Evolutionary conservation across 257 asterid genomes (phyloP).

Genomic region (Craterostigma plantagineum): DNA sequence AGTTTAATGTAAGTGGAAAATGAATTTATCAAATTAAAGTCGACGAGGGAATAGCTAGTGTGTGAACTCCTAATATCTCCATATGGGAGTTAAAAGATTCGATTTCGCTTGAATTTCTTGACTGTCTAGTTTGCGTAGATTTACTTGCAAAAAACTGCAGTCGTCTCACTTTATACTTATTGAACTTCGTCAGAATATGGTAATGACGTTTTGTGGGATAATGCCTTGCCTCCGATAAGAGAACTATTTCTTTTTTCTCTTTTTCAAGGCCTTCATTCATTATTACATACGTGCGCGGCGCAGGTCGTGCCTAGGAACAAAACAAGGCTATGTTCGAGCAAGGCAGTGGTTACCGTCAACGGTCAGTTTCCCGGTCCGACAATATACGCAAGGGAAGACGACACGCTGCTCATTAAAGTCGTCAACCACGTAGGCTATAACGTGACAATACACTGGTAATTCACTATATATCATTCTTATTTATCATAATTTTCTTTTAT

Average conservation of each 20-base stretch:
- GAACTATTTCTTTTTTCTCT: no score
- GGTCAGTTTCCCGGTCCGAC: constrained; percentile 55
- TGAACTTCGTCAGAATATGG: no score
- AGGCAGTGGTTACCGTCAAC: constrained; percentile 36
- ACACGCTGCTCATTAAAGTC: constrained; percentile 31
- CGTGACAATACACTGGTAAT: constrained; percentile 38
- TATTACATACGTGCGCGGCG: constrained; percentile 7
- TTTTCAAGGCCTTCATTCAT: background rate
- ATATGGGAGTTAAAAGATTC: no score
- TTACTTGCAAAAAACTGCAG: no score
- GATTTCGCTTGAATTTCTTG: no score
- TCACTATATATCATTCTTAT: background rate
- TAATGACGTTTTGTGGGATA: no score
- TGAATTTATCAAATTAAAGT: background rate
- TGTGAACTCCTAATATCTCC: no score
- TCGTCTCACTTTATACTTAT: no score
- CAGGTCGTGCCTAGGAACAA: constrained; percentile 27
- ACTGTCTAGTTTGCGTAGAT: no score
- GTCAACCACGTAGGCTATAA: constrained; percentile 38
- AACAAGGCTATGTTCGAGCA: constrained; percentile 31
- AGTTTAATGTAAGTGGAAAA: constrained; percentile 21
- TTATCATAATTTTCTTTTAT: no score
- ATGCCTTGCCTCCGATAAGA: no score
- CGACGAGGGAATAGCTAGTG: no score
- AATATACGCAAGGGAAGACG: constrained; percentile 41